Percentiles rank a stretch among this genome's conserved stretches.
phyloP scores from a whole-genome alignment of 306 rosid genomes.

The Malus sieversii region DNA sequence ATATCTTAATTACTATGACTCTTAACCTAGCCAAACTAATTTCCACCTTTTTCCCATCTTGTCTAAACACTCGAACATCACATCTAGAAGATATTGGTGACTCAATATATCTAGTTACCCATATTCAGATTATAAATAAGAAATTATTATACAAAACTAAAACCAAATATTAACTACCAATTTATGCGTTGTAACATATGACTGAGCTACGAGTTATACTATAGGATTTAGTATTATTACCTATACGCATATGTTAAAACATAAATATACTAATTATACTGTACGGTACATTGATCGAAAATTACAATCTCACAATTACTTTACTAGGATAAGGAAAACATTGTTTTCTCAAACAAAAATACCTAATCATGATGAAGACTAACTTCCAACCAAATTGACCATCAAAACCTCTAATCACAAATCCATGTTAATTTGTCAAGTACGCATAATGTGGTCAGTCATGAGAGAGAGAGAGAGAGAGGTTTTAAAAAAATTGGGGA shows the following conservation, averaged over 20 bases:
- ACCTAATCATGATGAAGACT: slow-evolving; percentile 4
- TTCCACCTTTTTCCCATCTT: not conserved
- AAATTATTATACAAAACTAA: not conserved
- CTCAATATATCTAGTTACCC: not conserved
- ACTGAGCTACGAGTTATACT: too few species aligned
- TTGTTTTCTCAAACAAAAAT: not conserved
- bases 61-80: not conserved
- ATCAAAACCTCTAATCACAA: not conserved
- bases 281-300: too few species aligned
- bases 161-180: too few species aligned
- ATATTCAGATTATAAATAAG: not conserved
- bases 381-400: slow-evolving; percentile 16
- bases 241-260: too few species aligned
- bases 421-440: not conserved
- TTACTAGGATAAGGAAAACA: not conserved
- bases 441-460: not conserved
- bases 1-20: not conserved
- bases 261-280: too few species aligned
- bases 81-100: not conserved
- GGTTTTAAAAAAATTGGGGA: not conserved
- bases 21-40: not conserved
- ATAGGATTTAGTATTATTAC: too few species aligned
- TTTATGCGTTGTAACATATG: not conserved
- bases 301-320: not conserved
- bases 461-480: too few species aligned